Evolutionary conservation across 2,329 filamentous ascomycete genomes (phyloP), one percentile per base, ranked within the genome.

Genomic region (Colletotrichum magnum): DNA sequence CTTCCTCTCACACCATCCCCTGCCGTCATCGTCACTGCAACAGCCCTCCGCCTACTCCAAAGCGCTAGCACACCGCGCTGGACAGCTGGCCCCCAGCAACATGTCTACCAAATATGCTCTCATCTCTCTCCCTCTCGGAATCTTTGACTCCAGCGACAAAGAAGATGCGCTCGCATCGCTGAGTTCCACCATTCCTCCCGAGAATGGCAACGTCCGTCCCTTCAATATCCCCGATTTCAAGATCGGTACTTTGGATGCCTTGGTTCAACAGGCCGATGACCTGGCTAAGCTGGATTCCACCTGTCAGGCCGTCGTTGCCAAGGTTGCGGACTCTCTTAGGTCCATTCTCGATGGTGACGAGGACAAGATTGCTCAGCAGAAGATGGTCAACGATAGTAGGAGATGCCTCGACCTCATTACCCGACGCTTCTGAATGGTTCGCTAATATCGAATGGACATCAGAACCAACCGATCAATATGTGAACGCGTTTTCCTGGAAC

Each of bases 381-480:
- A 97, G 87, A 93, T 91, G 77, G 95, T 98, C 79, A 97, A 97
- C 78, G 94, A 98, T 78, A 97, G 94, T 97, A 76, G 68, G 69
- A 45, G 41, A 52, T 58, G 26, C 48, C 15, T 21, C 13, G 15
- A 26, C 28, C 41, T 48, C 50, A n/a, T 75, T 58, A 53, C 41
- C 69, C 66, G 65, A 41, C 59, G 50, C 21, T 58, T 52, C 41
- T 18, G 6, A 45, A 26, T 43, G 28, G 28, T 15, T 28, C 45
- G 63, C 75, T 81, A 73, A 80, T 73, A 47, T 71, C 72, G 9
- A 61, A 58, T 36, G 21, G 50, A 12, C 70, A 66, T 43, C 79
- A 98, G 95, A 97, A 81, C 95, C 96, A n/a, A 94, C 95, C 70
- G 95, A 98, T 75, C 92, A 95, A 79, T 99, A 98, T 79, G 85